Base-by-base conservation (phyloP, 805 yeast species). In the Saccharomycopsis fermentans region DNA sequence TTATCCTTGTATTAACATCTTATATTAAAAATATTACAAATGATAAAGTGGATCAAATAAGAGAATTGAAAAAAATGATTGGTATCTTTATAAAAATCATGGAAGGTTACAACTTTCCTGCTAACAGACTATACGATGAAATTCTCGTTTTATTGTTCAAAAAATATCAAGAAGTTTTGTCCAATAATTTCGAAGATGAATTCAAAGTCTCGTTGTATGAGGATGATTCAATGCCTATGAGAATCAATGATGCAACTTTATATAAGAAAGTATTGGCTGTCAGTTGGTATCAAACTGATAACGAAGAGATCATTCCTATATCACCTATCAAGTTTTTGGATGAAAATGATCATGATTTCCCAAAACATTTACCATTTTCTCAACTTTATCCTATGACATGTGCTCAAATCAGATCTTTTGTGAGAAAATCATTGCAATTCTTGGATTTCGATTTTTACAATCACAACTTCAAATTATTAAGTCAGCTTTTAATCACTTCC, bases 141-240 rank as follows among this genome's bases (percentile, higher is more conserved):
- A 72, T 88, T 17, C 69, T 90, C 64, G 71, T 86, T 34, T 66
- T 75, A 1, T 69, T 84, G 6, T 84, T 90, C 66, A 75, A 79
- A 54, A 78, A 80, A 62, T 87, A 78, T 65, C 81, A 88, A n/a
- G 76, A 77, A 1, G 73, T 78, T 11, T 71, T 83, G 26, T 77
- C 81, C 14, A 73, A 72, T 59, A 77, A 78, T 16, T 89, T 90
- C 69, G 74, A 79, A 26, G 69, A 68, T 12, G 85, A 84, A 54
- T 92, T 90, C 71, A 71, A 75, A 35, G 76, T 77, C 9, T 73
- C 85, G 5, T 80, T 90, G 39, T 79, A 81, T 61, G 84, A 85
- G 26, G 97, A 92, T 68, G 94, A 89, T 68, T 88, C 89, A 63
- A 89, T 88, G 90, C 96, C 97, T 12, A 79, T 90, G 74, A 80